A percentile compares a stretch with the other conserved stretches of the same genome.
phyloP scores from a whole-genome alignment of 1,139 yeast genomes.

The Protomyces inundatus region DNA sequence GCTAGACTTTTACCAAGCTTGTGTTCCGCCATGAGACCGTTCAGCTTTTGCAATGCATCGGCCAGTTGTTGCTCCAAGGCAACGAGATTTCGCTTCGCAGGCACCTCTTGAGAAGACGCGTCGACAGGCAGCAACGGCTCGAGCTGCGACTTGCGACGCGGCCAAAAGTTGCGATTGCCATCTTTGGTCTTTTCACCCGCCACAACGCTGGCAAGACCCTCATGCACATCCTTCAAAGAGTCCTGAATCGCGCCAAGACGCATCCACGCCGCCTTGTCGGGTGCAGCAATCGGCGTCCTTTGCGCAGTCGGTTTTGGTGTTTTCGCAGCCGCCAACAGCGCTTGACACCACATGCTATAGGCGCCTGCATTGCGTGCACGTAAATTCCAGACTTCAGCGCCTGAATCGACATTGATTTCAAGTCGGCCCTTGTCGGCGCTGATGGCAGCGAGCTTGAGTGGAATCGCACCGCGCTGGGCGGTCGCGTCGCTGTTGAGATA shows the following conservation, averaged over 20 bases:
- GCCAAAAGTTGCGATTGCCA: not conserved
- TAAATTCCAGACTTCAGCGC: conserved; percentile 90
- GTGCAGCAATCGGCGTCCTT: not conserved
- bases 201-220: not conserved
- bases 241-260: not conserved
- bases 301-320: not conserved
- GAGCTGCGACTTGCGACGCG: not conserved
- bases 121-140: not conserved
- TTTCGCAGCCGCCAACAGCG: conserved; percentile 47
- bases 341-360: conserved; percentile 77
- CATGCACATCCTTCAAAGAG: not conserved
- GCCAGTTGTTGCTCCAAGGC: not conserved
- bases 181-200: not conserved
- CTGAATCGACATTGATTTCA: conserved; percentile 82
- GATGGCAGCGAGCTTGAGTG: conserved; percentile 70
- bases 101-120: not conserved
- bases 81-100: not conserved
- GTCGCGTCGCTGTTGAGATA: conserved; percentile 64
- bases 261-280: not conserved
- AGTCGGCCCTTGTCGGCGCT: conserved; percentile 66
- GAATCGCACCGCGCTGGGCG: conserved; percentile 86
- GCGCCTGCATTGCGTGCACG: conserved; percentile 62
- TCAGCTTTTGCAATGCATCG: not conserved
- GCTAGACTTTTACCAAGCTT: not conserved
- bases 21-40: not conserved